phyloP scores from a whole-genome alignment of 2,329 filamentous ascomycete genomes.

The Penicillium aurantiogriseum region DNA sequence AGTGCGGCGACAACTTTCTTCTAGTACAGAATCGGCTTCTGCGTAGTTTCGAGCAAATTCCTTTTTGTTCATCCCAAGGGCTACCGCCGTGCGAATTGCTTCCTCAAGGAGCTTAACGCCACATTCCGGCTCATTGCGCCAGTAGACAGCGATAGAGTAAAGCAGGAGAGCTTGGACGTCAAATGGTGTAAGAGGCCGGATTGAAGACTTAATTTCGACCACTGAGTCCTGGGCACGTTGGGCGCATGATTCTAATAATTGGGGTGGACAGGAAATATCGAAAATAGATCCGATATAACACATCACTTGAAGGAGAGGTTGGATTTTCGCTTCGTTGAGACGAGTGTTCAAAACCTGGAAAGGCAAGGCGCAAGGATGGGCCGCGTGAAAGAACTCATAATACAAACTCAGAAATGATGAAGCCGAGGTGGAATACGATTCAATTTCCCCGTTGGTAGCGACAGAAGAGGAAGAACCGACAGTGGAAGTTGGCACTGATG shows the following conservation, averaged over 20 bases:
- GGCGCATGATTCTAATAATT: not conserved
- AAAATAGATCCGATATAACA: slow-evolving; percentile 7
- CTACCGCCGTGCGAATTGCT: slow-evolving; percentile 10
- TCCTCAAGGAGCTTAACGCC: slow-evolving; percentile 10
- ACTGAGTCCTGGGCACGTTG: not conserved
- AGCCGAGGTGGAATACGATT: not conserved
- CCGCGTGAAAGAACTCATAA: slow-evolving; percentile 5
- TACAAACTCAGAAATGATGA: not conserved
- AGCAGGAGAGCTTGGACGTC: slow-evolving; percentile 24
- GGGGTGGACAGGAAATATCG: not conserved
- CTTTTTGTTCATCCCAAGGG: slow-evolving; percentile 12
- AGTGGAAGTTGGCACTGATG: not conserved
- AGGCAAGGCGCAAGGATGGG: slow-evolving; percentile 3
- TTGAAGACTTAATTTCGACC: not conserved
- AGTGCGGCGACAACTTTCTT: slow-evolving; percentile 47
- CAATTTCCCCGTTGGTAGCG: not conserved
- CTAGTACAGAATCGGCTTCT: slow-evolving; percentile 10
- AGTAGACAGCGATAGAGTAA: slow-evolving; percentile 21
- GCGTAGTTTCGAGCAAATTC: not conserved
- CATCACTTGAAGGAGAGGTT: slow-evolving; percentile 1
- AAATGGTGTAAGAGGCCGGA: slow-evolving; percentile 5
- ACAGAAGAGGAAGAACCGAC: not conserved
- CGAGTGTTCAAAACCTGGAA: not conserved
- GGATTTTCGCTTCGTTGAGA: not conserved
- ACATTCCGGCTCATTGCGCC: slow-evolving; percentile 14